phyloP scores from a whole-genome alignment of 192 early-diverging fungal genomes.

The Powellomyces hirtus region DNA sequence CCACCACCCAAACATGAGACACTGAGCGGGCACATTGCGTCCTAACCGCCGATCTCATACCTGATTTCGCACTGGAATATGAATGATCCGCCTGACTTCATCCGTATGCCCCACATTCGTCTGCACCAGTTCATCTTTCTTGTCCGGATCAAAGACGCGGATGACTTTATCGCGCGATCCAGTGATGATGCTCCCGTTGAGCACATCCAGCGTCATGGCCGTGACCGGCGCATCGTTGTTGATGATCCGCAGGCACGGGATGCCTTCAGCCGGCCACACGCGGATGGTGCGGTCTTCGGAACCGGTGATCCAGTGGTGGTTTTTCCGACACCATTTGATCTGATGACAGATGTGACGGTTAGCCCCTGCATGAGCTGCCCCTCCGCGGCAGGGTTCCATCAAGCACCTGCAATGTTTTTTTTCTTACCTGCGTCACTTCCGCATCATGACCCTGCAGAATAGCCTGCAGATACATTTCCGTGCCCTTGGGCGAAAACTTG shows the following conservation, averaged over 20 bases:
- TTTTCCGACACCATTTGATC: conserved; percentile 50
- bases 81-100: conserved; percentile 52
- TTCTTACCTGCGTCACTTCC: conserved; percentile 53
- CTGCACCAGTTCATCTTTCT: conserved; percentile 57
- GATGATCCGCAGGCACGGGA: conserved; percentile 50
- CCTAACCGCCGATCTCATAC: conserved; percentile 12
- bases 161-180: conserved; percentile 55
- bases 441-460: conserved; percentile 62
- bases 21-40: too few species aligned
- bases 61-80: conserved; percentile 54
- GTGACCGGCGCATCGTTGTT: conserved; percentile 61
- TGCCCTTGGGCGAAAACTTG: conserved; percentile 49
- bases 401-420: not conserved
- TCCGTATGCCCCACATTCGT: conserved; percentile 58
- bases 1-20: too few species aligned
- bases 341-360: conserved; percentile 5
- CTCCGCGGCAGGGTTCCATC: not conserved
- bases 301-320: conserved; percentile 56
- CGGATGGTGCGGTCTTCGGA: conserved; percentile 61
- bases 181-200: conserved; percentile 55
- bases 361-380: not conserved
- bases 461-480: conserved; percentile 51
- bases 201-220: conserved; percentile 49
- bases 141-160: conserved; percentile 55
- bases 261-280: conserved; percentile 53